Conservation (phyloP, 176 grass and related monocot species). For the Elaeis guineensis region DNA sequence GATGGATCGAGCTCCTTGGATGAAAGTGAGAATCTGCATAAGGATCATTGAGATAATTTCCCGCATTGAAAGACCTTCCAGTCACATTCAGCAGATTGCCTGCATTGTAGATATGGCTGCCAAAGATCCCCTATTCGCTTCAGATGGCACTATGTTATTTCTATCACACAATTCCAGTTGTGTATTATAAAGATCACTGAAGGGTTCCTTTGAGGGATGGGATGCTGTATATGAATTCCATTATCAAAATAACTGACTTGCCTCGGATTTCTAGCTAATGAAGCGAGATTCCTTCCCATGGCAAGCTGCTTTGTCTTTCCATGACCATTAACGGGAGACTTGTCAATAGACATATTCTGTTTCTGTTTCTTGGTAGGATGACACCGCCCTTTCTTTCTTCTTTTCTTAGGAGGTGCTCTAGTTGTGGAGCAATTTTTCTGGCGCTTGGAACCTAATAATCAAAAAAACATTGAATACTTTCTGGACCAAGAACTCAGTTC, state of each 20-base stretch:
- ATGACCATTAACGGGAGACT: not conserved
- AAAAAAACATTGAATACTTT: not conserved
- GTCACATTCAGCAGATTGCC: not conserved
- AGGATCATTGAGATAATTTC: too few relatives aligned
- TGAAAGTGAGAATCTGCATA: not conserved
- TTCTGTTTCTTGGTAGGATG: not conserved
- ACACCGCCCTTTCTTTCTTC: conserved; percentile 19
- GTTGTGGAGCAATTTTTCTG: conserved; percentile 16
- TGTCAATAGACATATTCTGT: not conserved
- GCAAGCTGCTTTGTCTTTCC: not conserved
- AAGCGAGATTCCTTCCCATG: not conserved
- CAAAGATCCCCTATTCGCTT: not conserved
- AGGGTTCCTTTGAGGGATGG: not conserved
- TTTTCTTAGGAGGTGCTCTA: conserved; percentile 23
- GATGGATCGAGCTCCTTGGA: not conserved
- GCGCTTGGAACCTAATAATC: conserved; percentile 26
- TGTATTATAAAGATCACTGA: not conserved
- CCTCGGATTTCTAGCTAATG: not conserved
- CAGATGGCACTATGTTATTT: not conserved
- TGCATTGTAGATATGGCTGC: not conserved
- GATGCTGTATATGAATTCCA: not conserved
- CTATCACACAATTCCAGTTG: not conserved
- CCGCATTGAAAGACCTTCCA: too few relatives aligned
- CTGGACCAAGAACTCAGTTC: not conserved
- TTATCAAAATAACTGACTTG: conserved; percentile 4